A percentile compares a stretch with the other conserved stretches of the same genome.
phyloP scores from a whole-genome alignment of 164 flowering plant genomes.

The Santalum album region DNA sequence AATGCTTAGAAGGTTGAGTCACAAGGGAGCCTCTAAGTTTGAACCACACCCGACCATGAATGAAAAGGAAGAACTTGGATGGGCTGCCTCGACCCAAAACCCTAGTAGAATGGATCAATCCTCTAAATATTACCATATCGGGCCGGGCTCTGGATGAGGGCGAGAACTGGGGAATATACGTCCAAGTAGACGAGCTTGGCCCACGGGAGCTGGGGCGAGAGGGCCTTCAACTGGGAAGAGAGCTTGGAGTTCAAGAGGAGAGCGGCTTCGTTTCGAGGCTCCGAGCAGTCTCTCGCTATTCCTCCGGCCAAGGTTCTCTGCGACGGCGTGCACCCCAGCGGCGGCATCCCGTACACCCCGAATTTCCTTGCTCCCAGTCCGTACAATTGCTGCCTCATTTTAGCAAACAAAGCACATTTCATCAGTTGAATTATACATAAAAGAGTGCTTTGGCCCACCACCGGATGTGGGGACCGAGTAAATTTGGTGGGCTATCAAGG shows the following conservation, averaged over 20 bases:
- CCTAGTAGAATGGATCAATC: too few relatives aligned
- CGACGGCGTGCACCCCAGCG: conserved; percentile 48
- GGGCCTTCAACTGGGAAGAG: conserved; percentile 11
- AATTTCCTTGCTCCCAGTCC: conserved; percentile 40
- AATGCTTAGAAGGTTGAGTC: too few relatives aligned
- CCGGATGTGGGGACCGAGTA: too few relatives aligned
- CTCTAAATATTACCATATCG: conserved; percentile 37
- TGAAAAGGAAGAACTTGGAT: too few relatives aligned
- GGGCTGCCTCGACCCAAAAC: too few relatives aligned
- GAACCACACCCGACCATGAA: too few relatives aligned
- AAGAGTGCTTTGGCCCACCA: too few relatives aligned
- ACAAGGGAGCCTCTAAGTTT: too few relatives aligned
- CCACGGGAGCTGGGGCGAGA: conserved; percentile 10
- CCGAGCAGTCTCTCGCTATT: conserved; percentile 20
- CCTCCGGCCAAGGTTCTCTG: conserved; percentile 41
- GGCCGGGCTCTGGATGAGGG: conserved; percentile 26
- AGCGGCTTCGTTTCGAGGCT: conserved; percentile 25
- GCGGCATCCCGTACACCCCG: conserved; percentile 26
- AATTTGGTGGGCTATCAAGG: too few relatives aligned
- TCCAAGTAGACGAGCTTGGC: conserved; percentile 30
- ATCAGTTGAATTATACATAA: too few relatives aligned
- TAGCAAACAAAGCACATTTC: too few relatives aligned
- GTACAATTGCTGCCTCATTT: conserved; percentile 35
- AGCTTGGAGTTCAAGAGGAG: conserved; percentile 36
- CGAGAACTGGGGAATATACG: conserved; percentile 24